Base-by-base conservation (phyloP, 139 green algal genomes). In the Coelastrella sp. region DNA sequence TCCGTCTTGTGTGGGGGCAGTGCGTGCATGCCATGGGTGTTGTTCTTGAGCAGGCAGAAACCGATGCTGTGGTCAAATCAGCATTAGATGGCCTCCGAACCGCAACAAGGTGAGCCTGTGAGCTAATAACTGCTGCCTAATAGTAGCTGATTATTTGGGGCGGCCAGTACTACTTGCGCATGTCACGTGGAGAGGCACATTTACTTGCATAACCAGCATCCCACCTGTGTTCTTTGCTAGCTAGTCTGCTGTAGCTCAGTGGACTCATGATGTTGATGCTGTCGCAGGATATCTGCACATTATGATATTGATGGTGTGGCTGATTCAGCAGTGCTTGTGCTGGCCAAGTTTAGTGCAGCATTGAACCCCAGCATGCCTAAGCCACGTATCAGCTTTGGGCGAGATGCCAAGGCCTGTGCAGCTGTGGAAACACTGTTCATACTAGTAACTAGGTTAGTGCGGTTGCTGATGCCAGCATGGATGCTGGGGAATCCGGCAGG, bases 21-120 rank as follows among this genome's bases (percentile, higher is more conserved):
- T 94, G 96, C 0, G 92, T 99, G 51, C 93, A 95, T 2, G 96
- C 97, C 19, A 95, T 98, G 66, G 94, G 91, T 0, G 94, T 98
- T 6, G 94, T 99, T 25, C 92, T 99, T 63, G 97, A 99, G 85
- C 87, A 88, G 19, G 83, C 81, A 84, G 94, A 85, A 38, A 87
- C 57, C 8, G 89, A 92, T 38, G 71, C 84, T 34, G 45, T 88
- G 3, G 37, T 87, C 2, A 41, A 82, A 38, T 68, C 41, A 25
- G 86, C 89, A 34, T 86, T 90, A 40, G 78, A 85, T 13, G 86
- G 89, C 0, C 53, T 92, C 85, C 94, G 5, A 66, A 90, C 4
- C 88, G 96, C 57, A 85, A 91, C 50, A 59, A 64, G 45, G 75
- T 71, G 38, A 85, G 91, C 41, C 77, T 6, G n/a, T n/a, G n/a